Evolutionary conservation across 352 stramenopile genomes (phyloP).

Genomic region (Pythium dissotocum): DNA sequence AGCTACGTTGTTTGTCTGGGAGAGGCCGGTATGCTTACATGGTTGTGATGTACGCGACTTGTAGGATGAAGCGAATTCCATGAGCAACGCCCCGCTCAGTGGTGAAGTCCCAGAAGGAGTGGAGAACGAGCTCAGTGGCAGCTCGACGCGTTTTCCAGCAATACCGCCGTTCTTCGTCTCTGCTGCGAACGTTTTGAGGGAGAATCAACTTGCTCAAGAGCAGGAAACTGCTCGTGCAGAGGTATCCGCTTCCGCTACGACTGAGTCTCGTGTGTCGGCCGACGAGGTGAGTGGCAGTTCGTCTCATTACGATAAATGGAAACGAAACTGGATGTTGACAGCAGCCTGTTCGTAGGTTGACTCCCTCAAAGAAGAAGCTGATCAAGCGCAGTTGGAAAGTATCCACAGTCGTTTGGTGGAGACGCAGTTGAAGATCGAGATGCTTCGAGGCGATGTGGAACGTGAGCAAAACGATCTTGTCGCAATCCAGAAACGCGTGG

Average conservation of each 20-base stretch:
- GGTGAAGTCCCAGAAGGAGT: background rate
- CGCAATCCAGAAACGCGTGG: slow-evolving; percentile 16
- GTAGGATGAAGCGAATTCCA: background rate
- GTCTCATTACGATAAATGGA: background rate
- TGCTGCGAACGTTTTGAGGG: slow-evolving; percentile 14
- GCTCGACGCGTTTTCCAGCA: background rate
- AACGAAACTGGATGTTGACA: background rate
- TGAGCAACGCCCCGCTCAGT: background rate
- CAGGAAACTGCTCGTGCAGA: background rate
- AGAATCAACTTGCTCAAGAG: slow-evolving; percentile 5
- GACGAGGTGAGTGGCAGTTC: background rate
- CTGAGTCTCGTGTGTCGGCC: background rate
- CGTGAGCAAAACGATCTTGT: slow-evolving; percentile 18
- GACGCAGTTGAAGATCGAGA: slow-evolving; percentile 21
- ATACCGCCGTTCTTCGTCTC: slow-evolving; percentile 20
- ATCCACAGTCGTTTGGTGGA: slow-evolving; percentile 23
- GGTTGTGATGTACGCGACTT: background rate
- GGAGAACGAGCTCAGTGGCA: background rate
- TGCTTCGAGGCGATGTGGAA: slow-evolving; percentile 12
- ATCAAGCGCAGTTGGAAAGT: slow-evolving; percentile 20
- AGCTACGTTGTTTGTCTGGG: too few relatives aligned
- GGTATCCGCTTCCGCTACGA: background rate
- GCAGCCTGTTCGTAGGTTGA: background rate
- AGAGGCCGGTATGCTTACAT: too few relatives aligned
- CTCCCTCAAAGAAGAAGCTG: slow-evolving; percentile 14